Percentiles rank a stretch among this genome's conserved stretches.
These are phyloP conservation scores for Monilinia fructicola DNA, from an alignment of 2,329 filamentous ascomycete species.

Conservation along the genomic window DNA sequence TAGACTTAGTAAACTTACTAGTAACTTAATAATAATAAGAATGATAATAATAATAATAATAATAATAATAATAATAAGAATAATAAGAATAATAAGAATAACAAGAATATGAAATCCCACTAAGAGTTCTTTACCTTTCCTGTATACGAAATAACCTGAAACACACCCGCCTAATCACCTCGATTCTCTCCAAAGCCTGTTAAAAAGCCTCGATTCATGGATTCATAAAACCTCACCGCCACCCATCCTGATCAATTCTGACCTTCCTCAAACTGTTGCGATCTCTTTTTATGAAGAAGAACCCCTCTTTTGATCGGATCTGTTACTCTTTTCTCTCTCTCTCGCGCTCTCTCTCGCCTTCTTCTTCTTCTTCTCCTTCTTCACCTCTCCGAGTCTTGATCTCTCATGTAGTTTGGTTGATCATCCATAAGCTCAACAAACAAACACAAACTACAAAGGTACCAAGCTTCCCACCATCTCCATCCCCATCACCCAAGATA, in stretches of 20 bases:
- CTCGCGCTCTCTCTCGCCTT: not conserved
- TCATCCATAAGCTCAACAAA: not conserved
- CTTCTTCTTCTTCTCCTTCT: not conserved
- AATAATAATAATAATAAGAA: too few species aligned
- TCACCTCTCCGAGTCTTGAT: not conserved
- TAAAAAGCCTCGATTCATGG: slow-evolving; percentile 15
- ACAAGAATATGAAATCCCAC: slow-evolving; percentile 1
- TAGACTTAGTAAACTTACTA: too few species aligned
- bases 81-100: too few species aligned
- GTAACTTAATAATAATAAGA: too few species aligned
- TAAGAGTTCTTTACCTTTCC: slow-evolving; percentile 1
- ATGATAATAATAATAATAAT: too few species aligned
- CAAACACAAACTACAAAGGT: too few species aligned
- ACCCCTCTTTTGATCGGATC: slow-evolving; percentile 5
- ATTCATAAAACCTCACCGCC: slow-evolving; percentile 36
- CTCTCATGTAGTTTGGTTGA: not conserved
- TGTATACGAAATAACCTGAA: slow-evolving; percentile 23
- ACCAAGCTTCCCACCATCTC: too few species aligned
- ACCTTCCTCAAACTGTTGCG: slow-evolving; percentile 15
- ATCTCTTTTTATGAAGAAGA: slow-evolving; percentile 16
- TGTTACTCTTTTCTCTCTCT: not conserved
- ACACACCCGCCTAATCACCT: slow-evolving; percentile 5
- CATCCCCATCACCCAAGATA: not conserved
- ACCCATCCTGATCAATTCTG: slow-evolving; percentile 20
- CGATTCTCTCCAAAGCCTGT: slow-evolving; percentile 1